Percentiles rank a stretch among this genome's conserved stretches.
These are phyloP conservation scores for Cornus kousa DNA, from an alignment of 148 eudicot species.

Conservation along the genomic window DNA sequence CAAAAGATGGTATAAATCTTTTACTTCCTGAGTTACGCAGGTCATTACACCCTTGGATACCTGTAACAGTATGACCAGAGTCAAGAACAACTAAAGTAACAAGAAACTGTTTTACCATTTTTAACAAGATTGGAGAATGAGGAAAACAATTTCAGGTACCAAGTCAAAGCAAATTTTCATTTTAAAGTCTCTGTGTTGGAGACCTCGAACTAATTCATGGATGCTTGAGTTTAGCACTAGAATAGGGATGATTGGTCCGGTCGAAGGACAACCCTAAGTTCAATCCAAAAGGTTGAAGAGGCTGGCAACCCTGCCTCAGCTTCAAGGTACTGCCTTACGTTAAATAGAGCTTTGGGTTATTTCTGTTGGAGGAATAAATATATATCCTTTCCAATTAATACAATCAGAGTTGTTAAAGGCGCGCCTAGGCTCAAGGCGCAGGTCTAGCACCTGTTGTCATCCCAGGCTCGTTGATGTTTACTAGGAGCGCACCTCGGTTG, in stretches of 20 bases:
- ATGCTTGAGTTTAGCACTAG: background rate
- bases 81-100: background rate
- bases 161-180: background rate
- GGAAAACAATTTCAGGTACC: background rate
- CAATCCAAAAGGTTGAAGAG: background rate
- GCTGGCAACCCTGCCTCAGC: background rate
- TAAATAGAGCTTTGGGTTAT: background rate
- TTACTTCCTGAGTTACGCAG: conserved; percentile 88
- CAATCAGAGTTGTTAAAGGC: too few species aligned
- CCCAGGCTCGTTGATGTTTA: too few species aligned
- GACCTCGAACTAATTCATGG: background rate
- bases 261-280: background rate
- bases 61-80: conserved; percentile 26
- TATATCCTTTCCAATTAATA: background rate
- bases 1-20: conserved; percentile 78
- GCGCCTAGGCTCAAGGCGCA: too few species aligned
- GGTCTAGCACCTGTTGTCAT: too few species aligned
- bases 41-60: conserved; percentile 84
- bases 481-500: too few species aligned
- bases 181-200: background rate
- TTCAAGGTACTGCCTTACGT: background rate
- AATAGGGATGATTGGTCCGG: background rate
- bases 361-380: background rate
- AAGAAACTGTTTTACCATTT: background rate
- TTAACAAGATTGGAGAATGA: background rate